Conservation (phyloP, 495 filamentous ascomycete genomes). For the Penicillium salamii region DNA sequence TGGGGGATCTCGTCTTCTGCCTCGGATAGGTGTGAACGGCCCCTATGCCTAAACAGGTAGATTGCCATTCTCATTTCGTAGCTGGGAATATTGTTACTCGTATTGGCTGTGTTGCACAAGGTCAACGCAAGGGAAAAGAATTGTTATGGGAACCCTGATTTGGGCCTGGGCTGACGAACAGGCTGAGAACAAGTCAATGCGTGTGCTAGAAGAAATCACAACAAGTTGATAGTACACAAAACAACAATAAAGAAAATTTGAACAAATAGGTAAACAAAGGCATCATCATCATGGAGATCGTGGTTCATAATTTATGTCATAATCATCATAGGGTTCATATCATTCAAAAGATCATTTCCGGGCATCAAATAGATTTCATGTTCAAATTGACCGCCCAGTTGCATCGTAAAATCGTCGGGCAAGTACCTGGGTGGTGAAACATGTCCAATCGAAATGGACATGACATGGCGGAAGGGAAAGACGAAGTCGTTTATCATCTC, state of each 20-base stretch:
- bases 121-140: neutral
- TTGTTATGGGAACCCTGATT: neutral
- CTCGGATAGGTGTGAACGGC: no score
- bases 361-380: neutral
- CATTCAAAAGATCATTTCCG: slow-evolving; percentile 10
- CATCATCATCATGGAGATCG: slow-evolving; percentile 4
- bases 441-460: slow-evolving; percentile 15
- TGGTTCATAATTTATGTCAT: slow-evolving; percentile 16
- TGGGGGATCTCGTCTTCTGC: no score
- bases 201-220: neutral
- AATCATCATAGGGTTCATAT: slow-evolving; percentile 25
- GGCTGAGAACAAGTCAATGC: neutral
- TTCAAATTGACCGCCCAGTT: slow-evolving; percentile 13
- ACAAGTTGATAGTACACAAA: slow-evolving; percentile 23
- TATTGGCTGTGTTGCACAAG: neutral
- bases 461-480: slow-evolving; percentile 4
- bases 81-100: neutral
- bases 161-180: neutral
- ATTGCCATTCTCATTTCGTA: no score
- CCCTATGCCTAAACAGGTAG: no score
- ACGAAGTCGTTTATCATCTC: slow-evolving; percentile 6
- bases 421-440: slow-evolving; percentile 18
- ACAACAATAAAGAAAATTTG: slow-evolving; percentile 1
- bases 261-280: neutral
- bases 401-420: slow-evolving; percentile 17